Evolutionary conservation across 768 basidiomycete species (phyloP), one percentile per base, ranked within the genome.

Genomic region (Dacryopinax spathularia): DNA sequence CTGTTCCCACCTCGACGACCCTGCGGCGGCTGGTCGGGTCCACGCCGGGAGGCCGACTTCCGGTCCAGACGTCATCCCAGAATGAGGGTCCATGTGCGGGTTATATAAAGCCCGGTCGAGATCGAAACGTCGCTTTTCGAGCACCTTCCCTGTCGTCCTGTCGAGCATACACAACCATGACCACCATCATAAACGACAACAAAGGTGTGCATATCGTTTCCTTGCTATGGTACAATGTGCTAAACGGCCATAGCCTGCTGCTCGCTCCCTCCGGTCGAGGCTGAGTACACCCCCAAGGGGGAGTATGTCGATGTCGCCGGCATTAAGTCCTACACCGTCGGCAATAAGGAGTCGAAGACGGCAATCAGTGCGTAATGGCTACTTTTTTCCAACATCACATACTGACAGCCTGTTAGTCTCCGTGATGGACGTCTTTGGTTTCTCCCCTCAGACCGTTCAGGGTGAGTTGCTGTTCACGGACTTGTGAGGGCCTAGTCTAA

Each of bases 241-340:
- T 56, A 29, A 56, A 9, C 6, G 48, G 5, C 7, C 31, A 9
- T 56, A 60, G 76, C 75, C 20, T 84, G 82, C 74, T 83, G 82
- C 76, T 75, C 76, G 15, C 79, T 84, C 36, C 81, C 83, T 2
- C 79, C 82, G 1, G 82, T 82, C 10, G 71, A 77, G 63, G 80
- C 78, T 7, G 76, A 79, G 64, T 84, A 85, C 71, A 71, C 72
- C 12, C 81, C 81, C 16, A 79, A 81, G 69, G 83, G 83, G 35
- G 65, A 70, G 1, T 62, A 62, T 29, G 33, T 29, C 35, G 18
- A 35, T 34, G 33, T 36, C 37, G 61, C 61, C 15, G 61, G 61
- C 20, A 79, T 72, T 71, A 80, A 80, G 66, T 62, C 79, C 20
- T 74, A 79, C 66, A 56, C 48, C 60, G 22, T 61, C 18, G 60